Conservation (phyloP, 1,139 yeast genomes). For the Debaryomyces robertsiae region DNA sequence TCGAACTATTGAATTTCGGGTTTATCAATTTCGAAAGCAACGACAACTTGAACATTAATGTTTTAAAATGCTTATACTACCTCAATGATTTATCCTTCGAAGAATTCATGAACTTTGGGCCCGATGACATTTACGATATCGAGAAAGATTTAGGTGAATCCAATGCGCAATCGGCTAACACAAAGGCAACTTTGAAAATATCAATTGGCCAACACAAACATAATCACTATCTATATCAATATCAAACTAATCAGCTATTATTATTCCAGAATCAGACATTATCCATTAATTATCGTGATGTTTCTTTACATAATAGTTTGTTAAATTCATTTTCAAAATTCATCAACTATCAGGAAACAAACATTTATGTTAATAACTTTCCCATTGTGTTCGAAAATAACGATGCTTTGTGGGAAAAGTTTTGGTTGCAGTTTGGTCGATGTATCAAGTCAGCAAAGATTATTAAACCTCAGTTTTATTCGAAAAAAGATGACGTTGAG, state of each 20-base stretch:
- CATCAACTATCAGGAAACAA: constrained; percentile 56
- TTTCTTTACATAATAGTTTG: constrained; percentile 12
- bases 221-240: constrained; percentile 32
- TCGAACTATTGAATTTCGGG: constrained; percentile 30
- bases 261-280: constrained; percentile 3
- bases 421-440: constrained; percentile 47
- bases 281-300: constrained; percentile 12
- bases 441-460: constrained; percentile 45
- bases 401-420: constrained; percentile 40
- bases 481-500: constrained; percentile 19
- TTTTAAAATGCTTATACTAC: constrained; percentile 35
- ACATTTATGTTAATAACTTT: constrained; percentile 57
- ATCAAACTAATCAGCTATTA: constrained; percentile 16
- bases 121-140: constrained; percentile 18
- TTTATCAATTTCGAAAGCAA: constrained; percentile 31
- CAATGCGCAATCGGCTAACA: constrained; percentile 3
- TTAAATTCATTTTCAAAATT: constrained; percentile 21
- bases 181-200: constrained; percentile 22
- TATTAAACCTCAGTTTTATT: constrained; percentile 45
- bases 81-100: constrained; percentile 31
- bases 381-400: constrained; percentile 45
- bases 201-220: constrained; percentile 46
- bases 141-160: constrained; percentile 14
- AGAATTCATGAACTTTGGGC: constrained; percentile 27
- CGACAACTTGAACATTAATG: constrained; percentile 25